These are phyloP conservation scores for Lepidium africanum DNA, from an alignment of 345 rosid species.

Conservation along the genomic window DNA sequence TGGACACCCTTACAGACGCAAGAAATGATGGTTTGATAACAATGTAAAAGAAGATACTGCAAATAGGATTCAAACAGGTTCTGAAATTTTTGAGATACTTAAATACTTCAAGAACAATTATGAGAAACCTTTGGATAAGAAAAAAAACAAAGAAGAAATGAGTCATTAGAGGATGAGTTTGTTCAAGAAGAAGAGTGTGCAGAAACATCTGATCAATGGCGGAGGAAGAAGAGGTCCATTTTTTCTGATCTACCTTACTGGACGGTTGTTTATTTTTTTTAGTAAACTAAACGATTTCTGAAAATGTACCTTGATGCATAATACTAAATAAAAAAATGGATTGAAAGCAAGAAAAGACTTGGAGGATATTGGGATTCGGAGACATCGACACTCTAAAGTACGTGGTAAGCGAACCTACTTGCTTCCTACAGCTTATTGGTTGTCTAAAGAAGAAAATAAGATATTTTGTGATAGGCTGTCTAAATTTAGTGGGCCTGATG, in stretches of 20 bases:
- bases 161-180: neutral
- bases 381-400: too few species aligned
- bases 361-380: too few species aligned
- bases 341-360: too few species aligned
- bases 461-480: too few species aligned
- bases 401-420: too few species aligned
- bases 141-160: neutral
- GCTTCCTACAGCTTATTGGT: too few species aligned
- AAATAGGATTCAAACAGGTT: neutral
- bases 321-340: too few species aligned
- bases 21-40: neutral
- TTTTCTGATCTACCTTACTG: neutral
- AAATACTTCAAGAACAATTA: neutral
- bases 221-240: neutral
- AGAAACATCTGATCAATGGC: neutral
- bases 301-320: too few species aligned
- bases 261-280: neutral
- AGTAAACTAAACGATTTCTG: neutral
- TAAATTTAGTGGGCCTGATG: too few species aligned
- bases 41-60: neutral
- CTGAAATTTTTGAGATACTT: neutral
- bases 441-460: too few species aligned
- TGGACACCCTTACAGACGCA: neutral
- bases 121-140: neutral
- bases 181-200: neutral